These are phyloP conservation scores for Pichia eremophila DNA, from an alignment of 805 yeast genomes.

Conservation along the genomic window DNA sequence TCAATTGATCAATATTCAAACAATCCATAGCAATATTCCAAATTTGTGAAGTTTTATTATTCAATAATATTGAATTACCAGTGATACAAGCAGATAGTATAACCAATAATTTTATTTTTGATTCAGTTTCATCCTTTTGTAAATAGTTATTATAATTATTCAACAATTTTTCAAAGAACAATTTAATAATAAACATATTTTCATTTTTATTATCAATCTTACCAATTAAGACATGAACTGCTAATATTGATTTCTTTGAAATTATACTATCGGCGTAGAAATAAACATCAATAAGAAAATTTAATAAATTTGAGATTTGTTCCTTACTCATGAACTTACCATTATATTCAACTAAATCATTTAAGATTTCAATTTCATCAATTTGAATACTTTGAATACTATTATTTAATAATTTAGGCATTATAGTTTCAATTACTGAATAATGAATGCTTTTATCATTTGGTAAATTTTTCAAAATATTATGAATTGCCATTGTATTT, in stretches of 20 bases:
- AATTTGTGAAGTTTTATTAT: slow-evolving; percentile 7
- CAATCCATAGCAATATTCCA: slow-evolving; percentile 10
- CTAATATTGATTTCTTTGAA: slow-evolving; percentile 35
- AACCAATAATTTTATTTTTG: not conserved
- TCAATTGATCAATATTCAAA: slow-evolving; percentile 14
- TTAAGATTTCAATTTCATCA: slow-evolving; percentile 53
- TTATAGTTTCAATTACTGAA: slow-evolving; percentile 28
- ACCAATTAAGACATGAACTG: slow-evolving; percentile 28
- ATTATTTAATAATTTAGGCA: slow-evolving; percentile 26
- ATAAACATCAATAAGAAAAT: slow-evolving; percentile 26
- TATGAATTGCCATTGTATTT: slow-evolving; percentile 43
- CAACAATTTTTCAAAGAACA: not conserved
- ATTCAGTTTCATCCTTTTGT: slow-evolving; percentile 2
- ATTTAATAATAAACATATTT: not conserved
- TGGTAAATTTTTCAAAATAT: slow-evolving; percentile 29
- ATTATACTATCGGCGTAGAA: slow-evolving; percentile 35
- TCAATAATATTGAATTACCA: slow-evolving; percentile 20
- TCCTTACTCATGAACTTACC: slow-evolving; percentile 21
- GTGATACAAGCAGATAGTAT: slow-evolving; percentile 15
- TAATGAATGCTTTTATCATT: slow-evolving; percentile 13
- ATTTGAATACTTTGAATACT: slow-evolving; percentile 25
- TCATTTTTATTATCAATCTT: slow-evolving; percentile 13
- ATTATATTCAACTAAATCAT: slow-evolving; percentile 43
- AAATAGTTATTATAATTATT: not conserved
- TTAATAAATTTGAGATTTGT: slow-evolving; percentile 18